Conservation (phyloP, 164 flowering plant genomes). For the Sextonia rubra region DNA sequence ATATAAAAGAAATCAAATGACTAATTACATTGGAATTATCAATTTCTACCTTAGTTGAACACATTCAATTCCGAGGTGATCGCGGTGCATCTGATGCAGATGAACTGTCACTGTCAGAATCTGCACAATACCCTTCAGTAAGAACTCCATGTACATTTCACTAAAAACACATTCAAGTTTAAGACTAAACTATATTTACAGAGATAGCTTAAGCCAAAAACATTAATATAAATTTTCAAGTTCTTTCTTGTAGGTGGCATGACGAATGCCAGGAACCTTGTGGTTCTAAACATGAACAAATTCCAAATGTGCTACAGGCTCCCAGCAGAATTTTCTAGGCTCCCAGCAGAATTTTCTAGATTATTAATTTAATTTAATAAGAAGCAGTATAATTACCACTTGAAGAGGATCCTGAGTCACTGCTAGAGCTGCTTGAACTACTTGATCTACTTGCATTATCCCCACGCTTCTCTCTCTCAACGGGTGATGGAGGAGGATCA, state of each 20-base stretch:
- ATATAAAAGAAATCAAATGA: no score
- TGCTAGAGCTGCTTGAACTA: constrained; percentile 79
- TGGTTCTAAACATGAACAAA: background rate
- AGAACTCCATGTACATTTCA: no score
- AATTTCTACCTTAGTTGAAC: constrained; percentile 23
- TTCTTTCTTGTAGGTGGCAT: background rate
- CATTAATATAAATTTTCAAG: background rate
- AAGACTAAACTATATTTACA: background rate
- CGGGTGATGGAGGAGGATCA: constrained; percentile 36
- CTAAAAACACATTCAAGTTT: background rate
- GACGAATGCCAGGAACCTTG: background rate
- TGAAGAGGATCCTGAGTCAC: constrained; percentile 85
- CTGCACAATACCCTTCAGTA: constrained; percentile 51
- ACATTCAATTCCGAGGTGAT: constrained; percentile 37
- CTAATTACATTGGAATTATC: background rate
- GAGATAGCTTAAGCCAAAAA: background rate
- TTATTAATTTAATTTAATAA: background rate
- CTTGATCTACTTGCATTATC: constrained; percentile 53
- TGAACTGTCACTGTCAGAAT: constrained; percentile 77
- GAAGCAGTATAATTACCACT: constrained; percentile 46
- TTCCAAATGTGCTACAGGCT: background rate
- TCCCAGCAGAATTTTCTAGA: background rate
- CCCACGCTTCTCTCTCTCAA: constrained; percentile 41
- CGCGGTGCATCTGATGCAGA: constrained; percentile 52
- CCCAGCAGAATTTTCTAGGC: background rate